Percentiles rank a stretch among this genome's conserved stretches.
Evolutionary conservation across 441 rosid genomes (phyloP).

Genomic region (Metrosideros polymorpha): DNA sequence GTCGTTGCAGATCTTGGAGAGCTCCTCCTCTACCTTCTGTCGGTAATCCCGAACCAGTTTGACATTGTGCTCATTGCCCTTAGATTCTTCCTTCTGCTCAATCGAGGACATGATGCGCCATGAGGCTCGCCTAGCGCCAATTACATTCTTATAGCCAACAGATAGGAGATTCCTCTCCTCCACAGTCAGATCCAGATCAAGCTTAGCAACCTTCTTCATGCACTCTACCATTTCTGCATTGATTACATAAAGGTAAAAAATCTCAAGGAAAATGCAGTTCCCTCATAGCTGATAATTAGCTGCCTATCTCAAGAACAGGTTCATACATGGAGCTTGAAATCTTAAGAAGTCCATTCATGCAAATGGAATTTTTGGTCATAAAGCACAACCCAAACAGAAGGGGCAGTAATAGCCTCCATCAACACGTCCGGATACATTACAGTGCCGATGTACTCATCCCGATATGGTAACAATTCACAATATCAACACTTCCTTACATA

Average conservation of each 20-base stretch:
- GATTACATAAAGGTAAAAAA: background rate
- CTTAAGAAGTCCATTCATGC: background rate
- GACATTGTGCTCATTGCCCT: conserved; percentile 11
- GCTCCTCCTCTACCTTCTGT: conserved; percentile 95
- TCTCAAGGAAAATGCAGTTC: background rate
- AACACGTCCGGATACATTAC: background rate
- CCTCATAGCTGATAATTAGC: background rate
- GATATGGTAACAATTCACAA: background rate
- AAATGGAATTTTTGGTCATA: background rate
- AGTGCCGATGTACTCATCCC: background rate
- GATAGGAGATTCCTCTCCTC: conserved; percentile 18
- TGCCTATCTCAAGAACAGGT: background rate
- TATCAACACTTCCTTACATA: background rate
- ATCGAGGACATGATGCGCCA: conserved; percentile 18
- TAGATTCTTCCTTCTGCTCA: conserved; percentile 17
- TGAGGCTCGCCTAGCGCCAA: conserved; percentile 16
- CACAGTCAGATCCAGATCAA: conserved; percentile 59
- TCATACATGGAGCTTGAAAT: background rate
- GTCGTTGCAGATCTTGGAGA: conserved; percentile 72
- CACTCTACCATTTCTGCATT: conserved; percentile 89
- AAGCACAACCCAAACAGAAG: background rate
- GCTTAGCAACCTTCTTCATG: conserved; percentile 84
- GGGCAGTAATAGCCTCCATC: background rate
- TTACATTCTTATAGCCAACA: conserved; percentile 18
- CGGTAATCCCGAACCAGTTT: conserved; percentile 74